Evolutionary conservation across 345 rosid genomes (phyloP).

Genomic region (Gossypium arboreum): DNA sequence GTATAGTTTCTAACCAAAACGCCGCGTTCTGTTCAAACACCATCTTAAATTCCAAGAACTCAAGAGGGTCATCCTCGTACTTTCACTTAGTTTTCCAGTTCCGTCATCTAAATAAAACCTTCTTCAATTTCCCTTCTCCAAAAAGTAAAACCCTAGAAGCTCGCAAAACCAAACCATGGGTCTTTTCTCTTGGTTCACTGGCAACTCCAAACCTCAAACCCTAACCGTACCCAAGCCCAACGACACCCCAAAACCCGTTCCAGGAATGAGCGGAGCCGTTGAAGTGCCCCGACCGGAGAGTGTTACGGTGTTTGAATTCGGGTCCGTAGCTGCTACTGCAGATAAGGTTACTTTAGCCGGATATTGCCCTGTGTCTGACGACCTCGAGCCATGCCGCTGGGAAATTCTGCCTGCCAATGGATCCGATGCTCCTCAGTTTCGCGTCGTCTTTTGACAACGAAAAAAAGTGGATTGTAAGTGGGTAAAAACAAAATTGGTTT

Average conservation of each 20-base stretch:
- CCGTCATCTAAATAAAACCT: neutral
- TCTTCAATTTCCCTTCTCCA: neutral
- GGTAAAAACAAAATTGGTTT: neutral
- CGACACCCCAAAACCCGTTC: conserved; percentile 25
- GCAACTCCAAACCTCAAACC: conserved; percentile 44
- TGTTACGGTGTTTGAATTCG: conserved; percentile 91
- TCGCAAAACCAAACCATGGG: conserved; percentile 45
- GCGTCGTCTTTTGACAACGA: conserved; percentile 64
- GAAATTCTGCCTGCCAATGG: conserved; percentile 69
- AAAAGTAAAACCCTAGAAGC: conserved; percentile 15
- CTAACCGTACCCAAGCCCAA: conserved; percentile 29
- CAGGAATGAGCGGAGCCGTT: conserved; percentile 85
- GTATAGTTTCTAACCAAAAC: neutral
- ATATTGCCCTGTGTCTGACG: conserved; percentile 87
- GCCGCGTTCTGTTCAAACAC: neutral
- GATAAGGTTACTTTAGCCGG: conserved; percentile 90
- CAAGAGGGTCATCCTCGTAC: neutral
- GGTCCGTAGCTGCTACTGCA: conserved; percentile 62
- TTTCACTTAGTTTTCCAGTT: neutral
- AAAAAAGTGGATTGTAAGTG: neutral
- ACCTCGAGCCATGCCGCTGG: conserved; percentile 96
- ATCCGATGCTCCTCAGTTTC: conserved; percentile 82
- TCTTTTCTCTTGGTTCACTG: conserved; percentile 79
- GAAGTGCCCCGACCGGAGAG: conserved; percentile 72
- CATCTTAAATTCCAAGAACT: neutral